A percentile compares a stretch with the other conserved stretches of the same genome.
Evolutionary conservation across 2,329 filamentous ascomycete species (phyloP).

Genomic region (Cordyceps javanica): DNA sequence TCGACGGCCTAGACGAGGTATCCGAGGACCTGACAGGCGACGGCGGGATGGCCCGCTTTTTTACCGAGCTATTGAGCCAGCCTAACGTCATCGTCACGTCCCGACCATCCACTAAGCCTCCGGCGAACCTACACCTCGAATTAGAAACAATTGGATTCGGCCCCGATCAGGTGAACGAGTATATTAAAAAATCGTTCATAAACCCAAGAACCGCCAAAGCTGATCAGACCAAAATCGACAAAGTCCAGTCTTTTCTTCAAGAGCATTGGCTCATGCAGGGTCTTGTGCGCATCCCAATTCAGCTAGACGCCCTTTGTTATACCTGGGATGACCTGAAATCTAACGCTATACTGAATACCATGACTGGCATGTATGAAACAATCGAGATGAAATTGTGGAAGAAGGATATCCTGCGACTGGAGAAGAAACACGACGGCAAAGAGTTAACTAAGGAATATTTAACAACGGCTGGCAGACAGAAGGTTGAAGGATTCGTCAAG

Average conservation of each 20-base stretch:
- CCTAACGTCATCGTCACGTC: slow-evolving; percentile 32
- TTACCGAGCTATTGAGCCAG: neutral
- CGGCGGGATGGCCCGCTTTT: neutral
- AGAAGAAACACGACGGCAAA: slow-evolving; percentile 12
- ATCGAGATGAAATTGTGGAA: slow-evolving; percentile 32
- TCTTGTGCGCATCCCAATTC: slow-evolving; percentile 37
- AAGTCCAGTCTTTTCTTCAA: slow-evolving; percentile 24
- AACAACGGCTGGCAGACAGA: no score
- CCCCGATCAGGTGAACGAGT: neutral
- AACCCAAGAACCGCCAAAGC: slow-evolving; percentile 16
- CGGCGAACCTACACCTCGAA: slow-evolving; percentile 12
- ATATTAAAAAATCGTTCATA: slow-evolving; percentile 16
- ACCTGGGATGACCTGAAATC: slow-evolving; percentile 24
- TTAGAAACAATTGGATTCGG: neutral
- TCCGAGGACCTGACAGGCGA: slow-evolving; percentile 6
- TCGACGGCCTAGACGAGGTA: slow-evolving; percentile 25
- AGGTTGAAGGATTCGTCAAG: no score
- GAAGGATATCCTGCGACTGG: slow-evolving; percentile 29
- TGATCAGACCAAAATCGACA: slow-evolving; percentile 17
- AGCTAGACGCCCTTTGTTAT: slow-evolving; percentile 37
- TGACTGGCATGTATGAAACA: slow-evolving; percentile 29
- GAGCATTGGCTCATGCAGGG: slow-evolving; percentile 25
- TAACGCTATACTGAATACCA: slow-evolving; percentile 22
- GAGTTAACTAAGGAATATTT: no score
- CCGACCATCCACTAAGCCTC: slow-evolving; percentile 24